phyloP scores from a whole-genome alignment of 2,329 filamentous ascomycete genomes.

The Esteya vermicola region DNA sequence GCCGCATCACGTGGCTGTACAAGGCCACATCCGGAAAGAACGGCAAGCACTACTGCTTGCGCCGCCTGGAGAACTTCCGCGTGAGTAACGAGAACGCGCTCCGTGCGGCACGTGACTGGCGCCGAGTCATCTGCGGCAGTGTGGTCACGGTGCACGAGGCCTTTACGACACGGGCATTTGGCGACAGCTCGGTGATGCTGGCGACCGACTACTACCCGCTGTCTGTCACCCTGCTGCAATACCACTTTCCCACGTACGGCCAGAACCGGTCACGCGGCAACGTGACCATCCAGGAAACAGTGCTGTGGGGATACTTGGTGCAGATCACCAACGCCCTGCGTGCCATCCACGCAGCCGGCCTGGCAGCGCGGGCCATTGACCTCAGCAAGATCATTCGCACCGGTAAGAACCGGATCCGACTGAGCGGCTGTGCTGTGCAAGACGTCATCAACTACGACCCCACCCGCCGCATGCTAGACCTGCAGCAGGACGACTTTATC shows the following conservation, averaged over 20 bases:
- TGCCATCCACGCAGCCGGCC: conserved; percentile 63
- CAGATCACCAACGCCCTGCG: conserved; percentile 83
- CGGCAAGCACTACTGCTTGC: conserved; percentile 73
- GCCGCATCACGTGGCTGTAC: conserved; percentile 87
- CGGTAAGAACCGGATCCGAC: conserved; percentile 74
- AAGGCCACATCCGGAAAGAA: conserved; percentile 85
- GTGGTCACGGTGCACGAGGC: conserved; percentile 82
- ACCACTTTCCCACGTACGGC: conserved; percentile 48
- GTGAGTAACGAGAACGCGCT: conserved; percentile 84
- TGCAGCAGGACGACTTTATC: conserved; percentile 77
- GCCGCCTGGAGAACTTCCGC: conserved; percentile 78
- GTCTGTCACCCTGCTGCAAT: conserved; percentile 77
- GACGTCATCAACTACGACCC: conserved; percentile 79
- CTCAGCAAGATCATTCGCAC: conserved; percentile 82
- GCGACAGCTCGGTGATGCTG: conserved; percentile 87
- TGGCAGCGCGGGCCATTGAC: conserved; percentile 78
- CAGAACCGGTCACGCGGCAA: conserved; percentile 20
- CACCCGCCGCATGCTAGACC: conserved; percentile 51
- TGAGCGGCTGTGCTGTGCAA: conserved; percentile 78
- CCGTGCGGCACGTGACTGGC: conserved; percentile 76
- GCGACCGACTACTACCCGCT: conserved; percentile 88
- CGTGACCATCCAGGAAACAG: conserved; percentile 48
- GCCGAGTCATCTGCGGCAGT: conserved; percentile 64
- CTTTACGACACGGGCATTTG: conserved; percentile 86
- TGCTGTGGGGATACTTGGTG: conserved; percentile 83